These are phyloP conservation scores for Dendrobium huoshanense DNA, from an alignment of 106 monocot genomes.

Conservation along the genomic window DNA sequence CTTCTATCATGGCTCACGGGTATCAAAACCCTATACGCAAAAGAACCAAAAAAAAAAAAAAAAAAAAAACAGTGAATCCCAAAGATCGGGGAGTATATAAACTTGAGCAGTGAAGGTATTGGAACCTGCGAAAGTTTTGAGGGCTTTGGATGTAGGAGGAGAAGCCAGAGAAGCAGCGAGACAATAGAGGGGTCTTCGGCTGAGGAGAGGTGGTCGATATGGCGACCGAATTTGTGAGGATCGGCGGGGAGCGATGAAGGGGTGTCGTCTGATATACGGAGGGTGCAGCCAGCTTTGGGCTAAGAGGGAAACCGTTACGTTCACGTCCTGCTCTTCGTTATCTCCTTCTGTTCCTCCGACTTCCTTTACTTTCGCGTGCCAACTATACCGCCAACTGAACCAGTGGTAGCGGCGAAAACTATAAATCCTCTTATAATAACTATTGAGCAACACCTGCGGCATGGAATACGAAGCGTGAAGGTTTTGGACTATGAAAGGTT, in stretches of 20 bases:
- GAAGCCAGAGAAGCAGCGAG: constrained; percentile 50
- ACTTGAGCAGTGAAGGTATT: not conserved
- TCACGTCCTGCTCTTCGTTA: constrained; percentile 9
- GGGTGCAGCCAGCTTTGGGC: constrained; percentile 82
- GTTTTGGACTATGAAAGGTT: too few species aligned
- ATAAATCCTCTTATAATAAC: too few species aligned
- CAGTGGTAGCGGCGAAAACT: not conserved
- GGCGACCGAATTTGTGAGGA: constrained; percentile 41
- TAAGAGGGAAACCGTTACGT: constrained; percentile 45
- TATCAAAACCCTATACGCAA: constrained; percentile 19
- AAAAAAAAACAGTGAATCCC: not conserved
- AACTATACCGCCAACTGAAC: not conserved
- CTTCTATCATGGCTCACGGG: constrained; percentile 23
- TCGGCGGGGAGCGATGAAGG: constrained; percentile 68
- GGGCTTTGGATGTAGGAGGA: constrained; percentile 40
- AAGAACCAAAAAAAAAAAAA: not conserved
- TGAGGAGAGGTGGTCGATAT: constrained; percentile 43
- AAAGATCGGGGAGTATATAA: not conserved
- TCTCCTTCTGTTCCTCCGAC: not conserved
- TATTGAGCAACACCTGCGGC: too few species aligned
- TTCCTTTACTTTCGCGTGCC: not conserved
- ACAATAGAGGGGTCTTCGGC: constrained; percentile 19
- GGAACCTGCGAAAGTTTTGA: constrained; percentile 48
- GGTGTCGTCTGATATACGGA: constrained; percentile 23
- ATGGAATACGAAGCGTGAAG: too few species aligned